Evolutionary conservation across 2,329 filamentous ascomycete species (phyloP).

Genomic region (Huntiella abstrusa): DNA sequence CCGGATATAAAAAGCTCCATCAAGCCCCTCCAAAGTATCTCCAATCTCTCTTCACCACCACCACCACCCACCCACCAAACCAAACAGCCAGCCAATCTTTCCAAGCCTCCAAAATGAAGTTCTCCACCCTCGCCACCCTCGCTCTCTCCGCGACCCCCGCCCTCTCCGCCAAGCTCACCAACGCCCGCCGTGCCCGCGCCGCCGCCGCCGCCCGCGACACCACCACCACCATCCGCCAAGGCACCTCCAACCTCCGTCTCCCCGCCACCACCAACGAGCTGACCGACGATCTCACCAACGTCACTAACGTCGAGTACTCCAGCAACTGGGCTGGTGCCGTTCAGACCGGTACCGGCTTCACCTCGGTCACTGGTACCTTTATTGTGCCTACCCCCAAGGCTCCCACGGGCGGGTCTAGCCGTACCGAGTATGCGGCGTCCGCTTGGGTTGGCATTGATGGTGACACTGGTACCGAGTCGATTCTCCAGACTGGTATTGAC

Average conservation of each 20-base stretch:
- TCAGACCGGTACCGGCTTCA: constrained; percentile 15
- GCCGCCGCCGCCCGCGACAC: constrained; percentile 1
- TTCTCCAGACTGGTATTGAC: constrained; percentile 25
- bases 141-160: constrained; percentile 2
- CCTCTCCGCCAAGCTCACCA: constrained; percentile 5
- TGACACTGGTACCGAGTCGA: constrained; percentile 22
- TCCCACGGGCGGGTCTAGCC: background rate
- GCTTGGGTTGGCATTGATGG: constrained; percentile 31
- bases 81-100: background rate
- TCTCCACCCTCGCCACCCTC: constrained; percentile 4
- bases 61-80: too few species aligned
- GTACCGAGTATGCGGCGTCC: constrained; percentile 15
- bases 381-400: constrained; percentile 13
- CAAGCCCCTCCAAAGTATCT: too few species aligned
- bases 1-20: too few species aligned
- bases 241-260: constrained; percentile 4
- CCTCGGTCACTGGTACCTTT: constrained; percentile 16
- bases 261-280: background rate
- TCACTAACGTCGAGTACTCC: constrained; percentile 13
- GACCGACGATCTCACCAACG: background rate
- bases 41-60: too few species aligned
- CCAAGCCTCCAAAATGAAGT: constrained; percentile 4
- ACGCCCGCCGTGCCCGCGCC: constrained; percentile 5
- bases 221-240: background rate
- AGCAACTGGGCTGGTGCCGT: constrained; percentile 18